Base-by-base conservation (phyloP, 2,329 filamentous ascomycete species). In the Pleurostoma richardsiae region DNA sequence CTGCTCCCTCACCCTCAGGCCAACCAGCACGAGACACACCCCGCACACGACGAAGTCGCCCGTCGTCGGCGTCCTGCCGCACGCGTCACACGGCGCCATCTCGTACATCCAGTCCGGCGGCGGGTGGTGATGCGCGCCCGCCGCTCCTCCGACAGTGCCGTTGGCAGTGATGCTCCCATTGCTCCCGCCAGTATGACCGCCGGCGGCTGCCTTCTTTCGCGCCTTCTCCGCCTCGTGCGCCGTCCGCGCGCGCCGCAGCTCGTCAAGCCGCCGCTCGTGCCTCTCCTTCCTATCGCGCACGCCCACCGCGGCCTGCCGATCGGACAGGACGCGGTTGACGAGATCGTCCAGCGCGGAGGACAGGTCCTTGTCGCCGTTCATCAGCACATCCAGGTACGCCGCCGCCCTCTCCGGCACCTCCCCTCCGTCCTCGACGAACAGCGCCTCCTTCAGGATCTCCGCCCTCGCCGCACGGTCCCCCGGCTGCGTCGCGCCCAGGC, bases 181-280 rank as follows among this genome's bases (percentile, higher is more conserved):
- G 19, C 19, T 19, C 19, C 19, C 19, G 19, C 19, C 19, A 19
- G 19, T 19, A 4, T 43, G 43, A 19, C 27, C 44, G 47, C 47
- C 45, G 43, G 45, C 49, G 29, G 41, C 41, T 44, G 8, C 43
- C 4, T 51, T 55, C 41, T 56, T 57, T 44, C 54, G 54, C n/a
- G 51, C 45, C 49, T 60, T 65, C 31, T 65, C 49, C 40, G 53
- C 40, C 43, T 59, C 55, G 33, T 60, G 52, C 3, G 53, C 57
- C 28, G 54, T 54, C 43, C 54, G 49, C 8, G 55, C 58, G 28
- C 57, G 44, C 26, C 51, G 51, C 10, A 61, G 53, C 40, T 59
- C 53, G 10, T 58, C 51, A 28, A 66, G 55, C 38, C 62, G 56
- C 48, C 54, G 51, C 30, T 51, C 54, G 31, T 63, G 57, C 46